Conservation (phyloP, 441 rosid species). For the Gossypium laxum region DNA sequence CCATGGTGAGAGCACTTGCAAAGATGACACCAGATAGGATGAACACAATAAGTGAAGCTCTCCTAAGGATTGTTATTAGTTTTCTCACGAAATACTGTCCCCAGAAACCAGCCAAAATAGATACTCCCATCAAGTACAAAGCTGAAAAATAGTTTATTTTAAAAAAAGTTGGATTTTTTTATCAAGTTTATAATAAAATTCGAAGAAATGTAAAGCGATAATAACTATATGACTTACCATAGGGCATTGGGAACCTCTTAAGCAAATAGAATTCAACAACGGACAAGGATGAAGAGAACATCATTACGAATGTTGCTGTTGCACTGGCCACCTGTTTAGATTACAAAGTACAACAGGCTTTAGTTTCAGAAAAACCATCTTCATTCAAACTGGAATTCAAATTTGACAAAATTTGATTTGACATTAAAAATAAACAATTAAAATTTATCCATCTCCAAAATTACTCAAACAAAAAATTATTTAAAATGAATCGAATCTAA, state of each 20-base stretch:
- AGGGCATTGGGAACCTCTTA: constrained; percentile 84
- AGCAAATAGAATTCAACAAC: constrained; percentile 87
- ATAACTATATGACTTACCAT: constrained; percentile 32
- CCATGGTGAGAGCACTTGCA: constrained; percentile 81
- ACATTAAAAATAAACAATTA: no score
- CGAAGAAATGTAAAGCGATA: background rate
- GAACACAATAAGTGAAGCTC: constrained; percentile 68
- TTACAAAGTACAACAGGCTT: background rate
- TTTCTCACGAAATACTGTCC: constrained; percentile 75
- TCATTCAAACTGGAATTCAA: background rate
- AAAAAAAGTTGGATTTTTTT: background rate
- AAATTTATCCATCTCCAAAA: no score
- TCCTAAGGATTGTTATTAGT: constrained; percentile 36
- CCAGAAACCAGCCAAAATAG: constrained; percentile 76
- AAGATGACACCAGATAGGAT: constrained; percentile 73
- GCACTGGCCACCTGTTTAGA: constrained; percentile 74
- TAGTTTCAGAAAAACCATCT: background rate
- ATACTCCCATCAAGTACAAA: constrained; percentile 53
- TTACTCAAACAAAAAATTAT: no score
- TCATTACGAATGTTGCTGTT: constrained; percentile 90
- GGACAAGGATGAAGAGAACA: constrained; percentile 86
- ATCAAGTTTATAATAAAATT: background rate
- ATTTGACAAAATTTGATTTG: no score
- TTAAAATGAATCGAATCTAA: no score
- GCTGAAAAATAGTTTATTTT: constrained; percentile 29